Evolutionary conservation across 805 yeast genomes (phyloP), one percentile per base, ranked within the genome.

Genomic region (Wickerhamiella kurtzmanii): DNA sequence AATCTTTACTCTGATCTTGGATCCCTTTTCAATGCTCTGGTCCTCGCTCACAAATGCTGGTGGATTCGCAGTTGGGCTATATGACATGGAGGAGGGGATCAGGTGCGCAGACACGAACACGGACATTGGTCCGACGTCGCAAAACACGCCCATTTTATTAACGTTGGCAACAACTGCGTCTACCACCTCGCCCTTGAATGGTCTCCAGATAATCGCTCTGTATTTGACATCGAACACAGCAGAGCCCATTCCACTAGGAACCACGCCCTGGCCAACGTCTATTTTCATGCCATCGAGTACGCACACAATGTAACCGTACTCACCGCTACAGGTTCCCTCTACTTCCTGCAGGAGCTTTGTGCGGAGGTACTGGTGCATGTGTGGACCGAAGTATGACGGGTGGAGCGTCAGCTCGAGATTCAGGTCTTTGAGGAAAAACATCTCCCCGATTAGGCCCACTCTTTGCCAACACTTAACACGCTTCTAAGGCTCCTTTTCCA

Each of bases 281-380:
- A 92, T 86, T 54, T 80, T 76, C 82, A 85, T 86, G 54, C 94
- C 85, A 61, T 92, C 97, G 61, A 92, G 72, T 40, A 92, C 98
- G 66, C 96, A 89, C 48, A 92, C 80, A 55, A 92, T 92, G 64
- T 92, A 92, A 13, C 98, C 98, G 69, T 92, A 92, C 65, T 92
- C 95, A 58, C 98, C 98, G 0, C 97, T 88, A 67, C 97, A 92
- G 1, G 97, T 87, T 21, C 98, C 98, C 67, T 92, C 98, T 39
- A 92, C 98, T 62, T 92, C 98, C 54, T 85, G 87, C 49, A 92
- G 73, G 52, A 92, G 73, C 64, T 89, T 88, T 60, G 87, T 84
- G 61, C 94, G 79, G 56, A 92, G 71, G 60, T 79, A 89, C 62
- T 86, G 94, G 66, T 83, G 87, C 97, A 92, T 92, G 57, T 88